Percentiles rank a stretch among this genome's conserved stretches.
These are phyloP conservation scores for Nymphaea colorata DNA, from an alignment of 164 flowering plant genomes.

Conservation along the genomic window DNA sequence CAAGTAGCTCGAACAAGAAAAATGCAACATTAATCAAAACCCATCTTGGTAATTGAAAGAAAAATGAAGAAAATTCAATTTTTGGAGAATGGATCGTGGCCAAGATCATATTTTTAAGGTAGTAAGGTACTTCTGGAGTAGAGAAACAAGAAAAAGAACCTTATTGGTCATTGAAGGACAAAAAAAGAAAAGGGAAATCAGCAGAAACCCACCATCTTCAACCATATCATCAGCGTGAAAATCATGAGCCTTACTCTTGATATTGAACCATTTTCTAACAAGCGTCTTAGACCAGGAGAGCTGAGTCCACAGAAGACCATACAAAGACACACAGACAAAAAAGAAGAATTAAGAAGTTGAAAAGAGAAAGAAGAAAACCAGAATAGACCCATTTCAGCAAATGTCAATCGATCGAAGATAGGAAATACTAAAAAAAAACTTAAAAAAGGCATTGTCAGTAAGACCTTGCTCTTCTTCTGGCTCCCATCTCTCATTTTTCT, in stretches of 20 bases:
- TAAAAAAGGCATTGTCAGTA: not conserved
- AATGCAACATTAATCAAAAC: not conserved
- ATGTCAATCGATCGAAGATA: not conserved
- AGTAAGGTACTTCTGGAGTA: too few relatives aligned
- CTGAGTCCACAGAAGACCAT: slow-evolving; percentile 22
- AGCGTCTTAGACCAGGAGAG: slow-evolving; percentile 80
- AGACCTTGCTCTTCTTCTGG: slow-evolving; percentile 86
- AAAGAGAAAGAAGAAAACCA: slow-evolving; percentile 1
- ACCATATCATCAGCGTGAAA: slow-evolving; percentile 55
- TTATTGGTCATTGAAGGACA: not conserved
- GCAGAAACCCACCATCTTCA: slow-evolving; percentile 22
- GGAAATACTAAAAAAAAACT: not conserved
- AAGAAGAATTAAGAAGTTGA: not conserved
- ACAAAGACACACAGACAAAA: slow-evolving; percentile 2
- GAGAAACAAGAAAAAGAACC: not conserved
- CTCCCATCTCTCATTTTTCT: slow-evolving; percentile 78
- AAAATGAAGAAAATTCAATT: not conserved
- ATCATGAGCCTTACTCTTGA: slow-evolving; percentile 66
- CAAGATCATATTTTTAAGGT: too few relatives aligned
- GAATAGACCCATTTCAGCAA: not conserved
- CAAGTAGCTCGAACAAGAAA: too few relatives aligned
- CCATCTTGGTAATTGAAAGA: not conserved
- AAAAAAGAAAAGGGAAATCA: not conserved
- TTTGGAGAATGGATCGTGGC: too few relatives aligned
- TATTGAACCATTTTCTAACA: slow-evolving; percentile 82